Conservation (phyloP, 306 rosid genomes). For the Acmispon strigosus region DNA sequence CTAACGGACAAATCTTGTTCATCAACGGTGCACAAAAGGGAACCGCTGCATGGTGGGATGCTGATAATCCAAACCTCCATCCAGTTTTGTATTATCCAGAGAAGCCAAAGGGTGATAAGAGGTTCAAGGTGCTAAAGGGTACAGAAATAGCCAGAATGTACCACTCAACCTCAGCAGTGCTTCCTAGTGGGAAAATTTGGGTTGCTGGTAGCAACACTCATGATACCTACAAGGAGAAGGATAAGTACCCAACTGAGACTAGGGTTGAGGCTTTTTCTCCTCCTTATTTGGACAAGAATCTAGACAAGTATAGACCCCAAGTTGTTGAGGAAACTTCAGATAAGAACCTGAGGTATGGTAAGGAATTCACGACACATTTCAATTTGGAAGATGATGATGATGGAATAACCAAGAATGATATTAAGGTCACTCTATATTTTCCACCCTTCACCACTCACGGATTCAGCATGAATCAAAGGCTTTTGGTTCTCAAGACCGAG, state of each 20-base stretch:
- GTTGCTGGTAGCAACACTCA: slow-evolving; percentile 83
- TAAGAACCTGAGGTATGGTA: slow-evolving; percentile 9
- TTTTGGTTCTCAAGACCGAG: slow-evolving; percentile 22
- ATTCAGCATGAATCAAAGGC: slow-evolving; percentile 68
- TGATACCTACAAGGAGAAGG: slow-evolving; percentile 35
- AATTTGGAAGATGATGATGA: background rate
- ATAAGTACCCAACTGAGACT: slow-evolving; percentile 64
- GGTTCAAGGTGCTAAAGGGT: slow-evolving; percentile 34
- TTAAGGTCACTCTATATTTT: slow-evolving; percentile 53
- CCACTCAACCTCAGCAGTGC: slow-evolving; percentile 66
- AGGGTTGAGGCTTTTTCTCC: slow-evolving; percentile 66
- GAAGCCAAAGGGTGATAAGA: background rate
- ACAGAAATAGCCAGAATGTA: slow-evolving; percentile 65
- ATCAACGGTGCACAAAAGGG: slow-evolving; percentile 73
- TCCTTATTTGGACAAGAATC: slow-evolving; percentile 48
- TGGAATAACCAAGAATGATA: background rate
- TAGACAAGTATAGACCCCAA: slow-evolving; percentile 21
- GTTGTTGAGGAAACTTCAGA: background rate
- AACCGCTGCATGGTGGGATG: slow-evolving; percentile 72
- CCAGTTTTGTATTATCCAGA: slow-evolving; percentile 54
- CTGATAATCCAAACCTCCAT: slow-evolving; percentile 51
- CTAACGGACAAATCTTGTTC: slow-evolving; percentile 62
- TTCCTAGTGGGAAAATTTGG: slow-evolving; percentile 61
- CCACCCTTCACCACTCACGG: slow-evolving; percentile 98
- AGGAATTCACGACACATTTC: slow-evolving; percentile 15